A percentile compares a stretch with the other conserved stretches of the same genome.
Evolutionary conservation across 495 filamentous ascomycete species (phyloP).

Genomic region (Xylaria flabelliformis): DNA sequence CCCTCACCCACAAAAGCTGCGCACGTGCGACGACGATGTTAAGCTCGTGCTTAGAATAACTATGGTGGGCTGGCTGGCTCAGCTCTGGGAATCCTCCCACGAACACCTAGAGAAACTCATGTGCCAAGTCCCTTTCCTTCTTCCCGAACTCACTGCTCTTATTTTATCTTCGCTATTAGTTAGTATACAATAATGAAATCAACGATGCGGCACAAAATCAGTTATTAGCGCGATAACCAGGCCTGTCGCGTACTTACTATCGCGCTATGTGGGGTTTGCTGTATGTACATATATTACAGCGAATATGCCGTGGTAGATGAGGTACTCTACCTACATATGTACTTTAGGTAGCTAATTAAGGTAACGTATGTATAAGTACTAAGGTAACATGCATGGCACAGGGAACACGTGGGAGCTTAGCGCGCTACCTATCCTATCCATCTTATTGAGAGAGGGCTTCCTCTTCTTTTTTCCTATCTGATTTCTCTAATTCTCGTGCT

Average conservation of each 20-base stretch:
- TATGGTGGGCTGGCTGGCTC: no score
- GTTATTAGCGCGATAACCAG: neutral
- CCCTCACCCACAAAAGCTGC: neutral
- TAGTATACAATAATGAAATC: neutral
- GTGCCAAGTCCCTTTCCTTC: neutral
- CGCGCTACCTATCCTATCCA: neutral
- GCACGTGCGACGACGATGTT: neutral
- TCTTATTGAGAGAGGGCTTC: neutral
- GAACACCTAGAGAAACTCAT: neutral
- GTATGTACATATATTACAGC: neutral
- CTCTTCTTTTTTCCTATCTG: neutral
- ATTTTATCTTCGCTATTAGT: neutral
- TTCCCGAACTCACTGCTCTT: neutral
- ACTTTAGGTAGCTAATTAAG: no score
- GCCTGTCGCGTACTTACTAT: neutral
- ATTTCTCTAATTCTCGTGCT: neutral
- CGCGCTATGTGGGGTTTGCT: neutral
- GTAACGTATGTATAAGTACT: neutral
- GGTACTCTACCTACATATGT: no score
- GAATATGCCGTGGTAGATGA: neutral
- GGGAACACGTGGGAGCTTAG: neutral
- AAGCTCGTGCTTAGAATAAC: neutral
- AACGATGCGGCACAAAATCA: neutral
- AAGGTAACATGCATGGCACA: neutral
- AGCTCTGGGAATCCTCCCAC: no score